phyloP scores from a whole-genome alignment of 768 basidiomycete genomes.

The Tulasnella sp. region DNA sequence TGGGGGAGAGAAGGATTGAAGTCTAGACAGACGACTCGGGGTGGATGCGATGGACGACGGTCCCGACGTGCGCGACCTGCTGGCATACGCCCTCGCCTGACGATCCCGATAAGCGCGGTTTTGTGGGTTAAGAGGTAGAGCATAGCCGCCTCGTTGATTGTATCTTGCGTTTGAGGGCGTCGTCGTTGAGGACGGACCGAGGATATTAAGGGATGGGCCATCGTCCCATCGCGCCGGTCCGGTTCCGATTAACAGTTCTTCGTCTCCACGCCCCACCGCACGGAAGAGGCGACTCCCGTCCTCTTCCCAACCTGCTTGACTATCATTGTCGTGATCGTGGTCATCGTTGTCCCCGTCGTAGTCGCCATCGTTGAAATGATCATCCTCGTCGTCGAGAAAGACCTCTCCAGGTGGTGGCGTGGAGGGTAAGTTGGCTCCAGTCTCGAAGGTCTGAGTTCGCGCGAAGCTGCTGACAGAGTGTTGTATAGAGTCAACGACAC shows the following conservation, averaged over 20 bases:
- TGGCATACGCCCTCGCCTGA: no score
- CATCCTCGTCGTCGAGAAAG: conserved; percentile 2
- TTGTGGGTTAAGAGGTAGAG: not conserved
- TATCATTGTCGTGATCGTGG: not conserved
- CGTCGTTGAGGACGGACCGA: not conserved
- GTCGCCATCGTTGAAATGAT: conserved; percentile 1
- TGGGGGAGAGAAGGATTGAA: not conserved
- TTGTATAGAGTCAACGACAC: conserved; percentile 10
- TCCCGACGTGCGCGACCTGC: no score
- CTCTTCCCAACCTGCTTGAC: not conserved
- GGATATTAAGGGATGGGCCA: not conserved
- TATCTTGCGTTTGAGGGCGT: not conserved
- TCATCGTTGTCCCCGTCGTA: conserved; percentile 5
- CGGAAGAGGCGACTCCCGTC: not conserved
- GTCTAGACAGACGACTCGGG: not conserved
- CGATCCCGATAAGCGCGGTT: not conserved
- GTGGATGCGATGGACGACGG: no score
- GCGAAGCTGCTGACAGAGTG: not conserved
- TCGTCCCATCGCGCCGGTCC: conserved; percentile 2
- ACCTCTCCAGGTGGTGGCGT: not conserved
- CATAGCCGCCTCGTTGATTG: not conserved
- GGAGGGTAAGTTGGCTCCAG: conserved; percentile 10
- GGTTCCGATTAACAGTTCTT: not conserved
- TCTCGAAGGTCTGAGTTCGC: conserved; percentile 12
- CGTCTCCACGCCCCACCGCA: not conserved